Conservation (phyloP, 2,329 filamentous ascomycete species). For the Ramularia collo-cygni region DNA sequence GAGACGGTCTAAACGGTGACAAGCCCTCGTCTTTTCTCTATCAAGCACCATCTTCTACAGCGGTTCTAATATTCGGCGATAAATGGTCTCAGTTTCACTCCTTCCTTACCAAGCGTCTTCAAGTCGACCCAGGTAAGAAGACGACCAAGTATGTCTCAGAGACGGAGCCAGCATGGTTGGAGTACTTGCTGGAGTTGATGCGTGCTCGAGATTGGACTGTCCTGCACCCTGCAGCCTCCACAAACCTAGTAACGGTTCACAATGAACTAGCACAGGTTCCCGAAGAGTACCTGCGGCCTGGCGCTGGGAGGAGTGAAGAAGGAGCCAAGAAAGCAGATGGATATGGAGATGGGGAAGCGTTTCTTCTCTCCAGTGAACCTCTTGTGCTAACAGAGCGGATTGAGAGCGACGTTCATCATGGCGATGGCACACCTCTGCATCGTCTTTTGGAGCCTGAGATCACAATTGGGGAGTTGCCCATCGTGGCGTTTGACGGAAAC, state of each 20-base stretch:
- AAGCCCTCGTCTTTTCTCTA: slow-evolving; percentile 63
- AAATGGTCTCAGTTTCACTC: slow-evolving; percentile 82
- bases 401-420: slow-evolving; percentile 41
- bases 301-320: background rate
- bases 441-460: slow-evolving; percentile 40
- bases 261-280: slow-evolving; percentile 65
- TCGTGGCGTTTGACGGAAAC: slow-evolving; percentile 60
- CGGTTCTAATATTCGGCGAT: slow-evolving; percentile 72
- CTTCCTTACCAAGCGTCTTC: slow-evolving; percentile 58
- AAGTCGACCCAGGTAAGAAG: slow-evolving; percentile 34
- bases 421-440: slow-evolving; percentile 33
- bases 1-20: slow-evolving; percentile 15
- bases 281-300: slow-evolving; percentile 50
- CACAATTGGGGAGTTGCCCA: slow-evolving; percentile 46
- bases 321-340: slow-evolving; percentile 2
- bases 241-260: slow-evolving; percentile 63
- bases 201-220: slow-evolving; percentile 70
- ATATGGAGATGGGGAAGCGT: slow-evolving; percentile 24
- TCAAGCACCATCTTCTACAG: slow-evolving; percentile 77
- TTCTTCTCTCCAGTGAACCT: slow-evolving; percentile 28
- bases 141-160: slow-evolving; percentile 56
- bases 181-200: slow-evolving; percentile 70
- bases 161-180: slow-evolving; percentile 67
- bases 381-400: slow-evolving; percentile 28
- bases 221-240: slow-evolving; percentile 61